A percentile compares a stretch with the other conserved stretches of the same genome.
These are phyloP conservation scores for Colletotrichum euphorbiae DNA, from an alignment of 2,329 filamentous ascomycete species.

Conservation along the genomic window DNA sequence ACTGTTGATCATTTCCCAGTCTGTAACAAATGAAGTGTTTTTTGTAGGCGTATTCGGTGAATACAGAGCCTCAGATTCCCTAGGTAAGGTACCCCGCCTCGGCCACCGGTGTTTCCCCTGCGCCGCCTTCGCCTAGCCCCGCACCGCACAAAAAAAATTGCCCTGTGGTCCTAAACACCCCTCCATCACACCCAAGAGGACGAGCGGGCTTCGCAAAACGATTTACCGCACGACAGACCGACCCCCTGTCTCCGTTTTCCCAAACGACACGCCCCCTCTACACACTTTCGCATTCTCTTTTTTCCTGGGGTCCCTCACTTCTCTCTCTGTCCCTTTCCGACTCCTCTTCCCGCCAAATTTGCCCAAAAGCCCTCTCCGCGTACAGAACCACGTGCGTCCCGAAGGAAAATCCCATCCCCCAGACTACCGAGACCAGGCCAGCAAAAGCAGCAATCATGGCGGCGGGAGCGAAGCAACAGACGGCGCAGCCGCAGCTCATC, in stretches of 20 bases:
- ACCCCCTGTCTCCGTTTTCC: constrained; percentile 39
- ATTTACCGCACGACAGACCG: constrained; percentile 38
- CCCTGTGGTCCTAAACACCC: constrained; percentile 31
- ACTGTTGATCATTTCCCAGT: no score
- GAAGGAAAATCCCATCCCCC: neutral
- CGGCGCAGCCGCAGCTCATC: constrained; percentile 68
- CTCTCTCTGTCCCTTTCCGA: neutral
- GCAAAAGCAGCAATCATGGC: constrained; percentile 44
- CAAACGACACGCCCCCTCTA: constrained; percentile 35
- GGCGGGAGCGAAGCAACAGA: constrained; percentile 51
- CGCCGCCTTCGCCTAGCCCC: constrained; percentile 52
- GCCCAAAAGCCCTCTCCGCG: constrained; percentile 26
- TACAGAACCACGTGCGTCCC: constrained; percentile 24
- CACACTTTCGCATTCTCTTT: constrained; percentile 37
- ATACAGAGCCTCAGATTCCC: neutral
- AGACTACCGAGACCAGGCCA: constrained; percentile 15
- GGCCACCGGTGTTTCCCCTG: constrained; percentile 43
- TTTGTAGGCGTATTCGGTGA: no score
- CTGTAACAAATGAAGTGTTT: no score
- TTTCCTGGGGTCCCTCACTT: constrained; percentile 35
- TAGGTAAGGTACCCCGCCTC: constrained; percentile 10
- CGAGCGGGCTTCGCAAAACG: constrained; percentile 35
- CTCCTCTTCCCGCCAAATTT: constrained; percentile 41
- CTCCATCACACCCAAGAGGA: constrained; percentile 32
- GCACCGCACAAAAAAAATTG: constrained; percentile 39